Evolutionary conservation across 495 filamentous ascomycete species (phyloP), one percentile per base, ranked within the genome.

Genomic region (Niebla homalea): DNA sequence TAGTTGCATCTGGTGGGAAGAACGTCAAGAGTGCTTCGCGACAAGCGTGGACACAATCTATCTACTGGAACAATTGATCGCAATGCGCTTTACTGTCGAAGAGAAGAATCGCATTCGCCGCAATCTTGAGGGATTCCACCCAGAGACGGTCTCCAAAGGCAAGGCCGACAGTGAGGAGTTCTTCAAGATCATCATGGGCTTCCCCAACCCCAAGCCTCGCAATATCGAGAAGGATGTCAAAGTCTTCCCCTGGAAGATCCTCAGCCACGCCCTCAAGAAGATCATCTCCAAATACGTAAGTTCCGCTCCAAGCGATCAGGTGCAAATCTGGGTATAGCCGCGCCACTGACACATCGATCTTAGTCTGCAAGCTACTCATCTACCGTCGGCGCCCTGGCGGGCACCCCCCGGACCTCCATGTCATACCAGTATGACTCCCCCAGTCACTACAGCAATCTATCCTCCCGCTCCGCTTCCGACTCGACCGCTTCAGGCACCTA

Each of bases 211-310:
- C 2, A 96, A 96, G 69, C 93, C 92, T 5, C 75, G 92, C 37
- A 94, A 95, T 58, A 98, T 98, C 57, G 92, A 96, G 71, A 98
- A 98, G 67, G 89, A 95, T 59, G 87, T 98, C 57, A 98, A 98
- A 65, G 92, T 96, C 5, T 98, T 97, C 61, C 81, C 86, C 11
- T 98, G 92, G 93, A 87, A 83, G 60, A 84, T 85, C 43, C 68
- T 98, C 12, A 73, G 71, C 12, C 74, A 77, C 39, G 89, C 92
- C 0, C 68, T 98, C 48, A 92, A 88, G 73, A 98, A 98, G 70
- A 95, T 97, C 60, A 93, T 97, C 63, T 81, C 85, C 53, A 98
- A 98, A 89, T 98, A 97, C 67, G 84, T 85, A 67, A 73, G 84
- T 77, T 37, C 29, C 50, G 19, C 43, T 18, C 8, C 20, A 18